Evolutionary conservation across 345 rosid genomes (phyloP).

Genomic region (Barbarea vulgaris): DNA sequence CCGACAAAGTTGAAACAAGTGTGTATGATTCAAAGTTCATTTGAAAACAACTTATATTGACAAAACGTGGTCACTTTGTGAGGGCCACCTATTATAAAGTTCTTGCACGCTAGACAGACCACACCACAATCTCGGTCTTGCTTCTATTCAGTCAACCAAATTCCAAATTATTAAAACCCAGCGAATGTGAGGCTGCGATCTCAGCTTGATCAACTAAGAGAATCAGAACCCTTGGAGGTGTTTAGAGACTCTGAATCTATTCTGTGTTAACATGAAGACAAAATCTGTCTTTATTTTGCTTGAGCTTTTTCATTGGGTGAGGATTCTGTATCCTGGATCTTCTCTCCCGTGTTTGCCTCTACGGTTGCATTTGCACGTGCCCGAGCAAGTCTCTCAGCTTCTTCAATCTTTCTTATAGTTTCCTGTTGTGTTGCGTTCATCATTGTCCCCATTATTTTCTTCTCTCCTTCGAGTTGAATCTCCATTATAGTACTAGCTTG

Average conservation of each 20-base stretch:
- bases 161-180: constrained; percentile 14
- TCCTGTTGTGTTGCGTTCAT: constrained; percentile 61
- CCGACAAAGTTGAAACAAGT: neutral
- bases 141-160: neutral
- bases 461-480: constrained; percentile 84
- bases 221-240: constrained; percentile 10
- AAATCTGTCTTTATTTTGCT: constrained; percentile 25
- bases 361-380: constrained; percentile 30
- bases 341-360: constrained; percentile 31
- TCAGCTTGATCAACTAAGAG: constrained; percentile 4
- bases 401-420: constrained; percentile 59
- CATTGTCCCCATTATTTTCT: constrained; percentile 72
- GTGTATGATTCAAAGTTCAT: neutral
- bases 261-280: constrained; percentile 18
- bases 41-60: neutral
- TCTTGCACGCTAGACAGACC: constrained; percentile 15
- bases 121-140: constrained; percentile 28
- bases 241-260: constrained; percentile 25
- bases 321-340: constrained; percentile 33
- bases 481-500: constrained; percentile 77
- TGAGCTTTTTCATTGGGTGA: constrained; percentile 26
- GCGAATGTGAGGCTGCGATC: neutral
- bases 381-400: constrained; percentile 53
- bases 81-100: neutral
- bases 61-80: neutral